phyloP scores from a whole-genome alignment of 1,284 basidiomycete genomes.

The Puccinia coronata region DNA sequence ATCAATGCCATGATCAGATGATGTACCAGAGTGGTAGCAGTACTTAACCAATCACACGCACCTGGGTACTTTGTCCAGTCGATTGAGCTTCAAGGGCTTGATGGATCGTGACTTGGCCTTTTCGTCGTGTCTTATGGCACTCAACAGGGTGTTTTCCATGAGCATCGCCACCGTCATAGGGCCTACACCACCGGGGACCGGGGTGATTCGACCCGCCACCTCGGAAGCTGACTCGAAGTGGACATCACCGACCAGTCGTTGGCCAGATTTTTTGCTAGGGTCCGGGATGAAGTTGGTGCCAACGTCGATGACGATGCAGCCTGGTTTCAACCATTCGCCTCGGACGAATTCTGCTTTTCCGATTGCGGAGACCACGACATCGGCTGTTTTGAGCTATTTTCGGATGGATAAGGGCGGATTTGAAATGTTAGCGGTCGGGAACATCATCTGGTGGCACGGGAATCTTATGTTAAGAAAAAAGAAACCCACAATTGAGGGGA shows the following conservation, averaged over 20 bases:
- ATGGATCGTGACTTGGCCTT: slow-evolving; percentile 67
- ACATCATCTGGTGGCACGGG: not conserved
- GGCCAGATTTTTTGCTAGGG: slow-evolving; percentile 86
- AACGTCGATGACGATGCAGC: slow-evolving; percentile 90
- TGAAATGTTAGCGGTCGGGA: slow-evolving; percentile 10
- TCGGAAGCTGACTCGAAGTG: slow-evolving; percentile 75
- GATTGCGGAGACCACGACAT: slow-evolving; percentile 91
- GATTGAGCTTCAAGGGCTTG: slow-evolving; percentile 74
- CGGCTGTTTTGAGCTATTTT: slow-evolving; percentile 76
- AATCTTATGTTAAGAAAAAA: slow-evolving; percentile 31
- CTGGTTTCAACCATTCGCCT: slow-evolving; percentile 93
- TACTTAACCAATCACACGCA: slow-evolving; percentile 49
- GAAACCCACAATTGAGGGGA: slow-evolving; percentile 71
- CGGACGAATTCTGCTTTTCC: slow-evolving; percentile 87
- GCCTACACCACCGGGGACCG: slow-evolving; percentile 96
- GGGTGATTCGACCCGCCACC: slow-evolving; percentile 87
- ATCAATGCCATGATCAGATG: not conserved
- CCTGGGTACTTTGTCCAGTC: slow-evolving; percentile 79
- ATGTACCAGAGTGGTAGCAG: not conserved
- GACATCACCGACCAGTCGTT: slow-evolving; percentile 94
- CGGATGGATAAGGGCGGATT: not conserved
- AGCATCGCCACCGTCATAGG: slow-evolving; percentile 99
- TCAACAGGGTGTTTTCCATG: slow-evolving; percentile 89
- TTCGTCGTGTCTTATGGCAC: slow-evolving; percentile 79
- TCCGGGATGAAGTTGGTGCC: slow-evolving; percentile 98